These are phyloP conservation scores for Aureobasidium mangrovei DNA, from an alignment of 2,329 filamentous ascomycete species.

Conservation along the genomic window DNA sequence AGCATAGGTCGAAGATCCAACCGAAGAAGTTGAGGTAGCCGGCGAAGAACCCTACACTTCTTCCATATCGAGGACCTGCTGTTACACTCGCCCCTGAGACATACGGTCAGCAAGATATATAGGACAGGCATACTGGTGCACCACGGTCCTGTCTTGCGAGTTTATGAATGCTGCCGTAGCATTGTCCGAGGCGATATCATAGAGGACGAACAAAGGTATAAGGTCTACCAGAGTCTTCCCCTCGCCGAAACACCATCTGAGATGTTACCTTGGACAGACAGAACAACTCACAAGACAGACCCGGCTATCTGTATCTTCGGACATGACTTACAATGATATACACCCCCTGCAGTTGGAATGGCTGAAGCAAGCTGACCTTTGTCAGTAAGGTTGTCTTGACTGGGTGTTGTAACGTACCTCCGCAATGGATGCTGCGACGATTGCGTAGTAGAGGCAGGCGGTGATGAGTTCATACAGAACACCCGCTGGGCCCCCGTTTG, in stretches of 20 bases:
- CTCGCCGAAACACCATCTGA: no score
- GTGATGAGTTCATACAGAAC: conserved; percentile 31
- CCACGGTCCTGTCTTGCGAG: no score
- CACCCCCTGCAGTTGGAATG: conserved; percentile 27
- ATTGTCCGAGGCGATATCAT: no score
- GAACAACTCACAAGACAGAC: no score
- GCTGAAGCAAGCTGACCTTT: conserved; percentile 23
- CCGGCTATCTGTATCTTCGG: no score
- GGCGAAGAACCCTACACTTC: conserved; percentile 29
- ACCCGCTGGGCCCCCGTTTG: conserved; percentile 30
- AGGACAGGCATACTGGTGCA: no score
- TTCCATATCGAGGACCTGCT: conserved; percentile 25
- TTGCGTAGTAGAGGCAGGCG: conserved; percentile 27
- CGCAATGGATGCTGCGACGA: conserved; percentile 29
- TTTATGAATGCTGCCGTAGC: no score
- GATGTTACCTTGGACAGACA: no score
- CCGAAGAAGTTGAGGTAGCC: conserved; percentile 43
- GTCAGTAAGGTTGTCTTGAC: not conserved
- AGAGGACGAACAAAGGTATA: no score
- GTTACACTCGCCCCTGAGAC: conserved; percentile 25
- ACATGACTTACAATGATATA: conserved; percentile 24
- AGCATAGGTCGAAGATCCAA: conserved; percentile 55
- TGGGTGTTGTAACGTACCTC: conserved; percentile 11
- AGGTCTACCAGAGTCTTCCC: no score
- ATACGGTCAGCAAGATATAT: no score